Evolutionary conservation across 331 rosid species (phyloP).

Genomic region (Arachis monticola): DNA sequence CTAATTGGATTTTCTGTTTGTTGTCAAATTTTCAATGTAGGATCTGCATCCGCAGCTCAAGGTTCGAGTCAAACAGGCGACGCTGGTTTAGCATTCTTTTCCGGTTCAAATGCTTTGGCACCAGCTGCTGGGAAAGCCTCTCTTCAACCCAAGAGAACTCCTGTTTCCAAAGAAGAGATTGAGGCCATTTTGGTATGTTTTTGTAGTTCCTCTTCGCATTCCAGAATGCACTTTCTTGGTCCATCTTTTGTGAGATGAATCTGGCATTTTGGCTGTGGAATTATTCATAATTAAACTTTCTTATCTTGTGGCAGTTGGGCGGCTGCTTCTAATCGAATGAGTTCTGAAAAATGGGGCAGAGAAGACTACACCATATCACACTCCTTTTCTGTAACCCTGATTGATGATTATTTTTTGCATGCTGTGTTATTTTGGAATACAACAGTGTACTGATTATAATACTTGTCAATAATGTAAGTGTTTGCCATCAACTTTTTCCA

Average conservation of each 20-base stretch:
- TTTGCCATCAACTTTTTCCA: conserved; percentile 16
- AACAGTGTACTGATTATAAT: conserved; percentile 29
- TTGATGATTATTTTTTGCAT: conserved; percentile 13
- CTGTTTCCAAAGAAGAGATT: conserved; percentile 79
- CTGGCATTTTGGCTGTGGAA: neutral
- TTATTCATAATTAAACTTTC: neutral
- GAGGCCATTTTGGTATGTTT: conserved; percentile 87
- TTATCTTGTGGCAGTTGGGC: conserved; percentile 69
- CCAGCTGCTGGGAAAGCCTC: conserved; percentile 89
- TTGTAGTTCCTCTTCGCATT: neutral
- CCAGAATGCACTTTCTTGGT: neutral
- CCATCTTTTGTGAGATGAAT: neutral
- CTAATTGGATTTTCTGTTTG: neutral
- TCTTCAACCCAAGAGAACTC: conserved; percentile 92
- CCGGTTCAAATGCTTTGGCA: conserved; percentile 54
- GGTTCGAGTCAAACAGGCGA: conserved; percentile 45
- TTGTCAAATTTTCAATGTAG: conserved; percentile 44
- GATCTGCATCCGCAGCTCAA: conserved; percentile 56
- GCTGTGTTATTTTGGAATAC: conserved; percentile 18
- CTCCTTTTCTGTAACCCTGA: conserved; percentile 21
- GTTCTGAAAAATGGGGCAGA: conserved; percentile 35
- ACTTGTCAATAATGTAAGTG: conserved; percentile 11
- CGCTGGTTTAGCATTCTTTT: conserved; percentile 52
- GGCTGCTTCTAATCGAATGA: conserved; percentile 60
- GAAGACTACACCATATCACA: neutral